Evolutionary conservation across 768 basidiomycete genomes (phyloP).

Genomic region (Cystobasidium ongulense): DNA sequence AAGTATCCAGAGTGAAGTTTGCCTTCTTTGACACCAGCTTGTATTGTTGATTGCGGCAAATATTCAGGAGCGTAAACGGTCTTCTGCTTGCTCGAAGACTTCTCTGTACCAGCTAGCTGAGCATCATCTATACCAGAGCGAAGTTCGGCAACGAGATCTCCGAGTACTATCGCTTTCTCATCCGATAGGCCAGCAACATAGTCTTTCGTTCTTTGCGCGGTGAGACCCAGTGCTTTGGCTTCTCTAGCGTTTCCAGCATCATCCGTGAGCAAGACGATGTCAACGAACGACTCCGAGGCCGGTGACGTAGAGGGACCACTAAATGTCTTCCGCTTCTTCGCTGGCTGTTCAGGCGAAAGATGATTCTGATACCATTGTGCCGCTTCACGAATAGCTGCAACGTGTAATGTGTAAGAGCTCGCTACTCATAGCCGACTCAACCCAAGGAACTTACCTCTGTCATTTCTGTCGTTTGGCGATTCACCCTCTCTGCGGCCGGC

Average conservation of each 20-base stretch:
- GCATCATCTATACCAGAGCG: not conserved
- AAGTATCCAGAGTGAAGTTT: conserved; percentile 85
- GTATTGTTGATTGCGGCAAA: conserved; percentile 59
- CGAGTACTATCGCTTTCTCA: conserved; percentile 54
- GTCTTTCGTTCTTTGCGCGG: conserved; percentile 56
- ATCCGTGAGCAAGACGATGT: conserved; percentile 74
- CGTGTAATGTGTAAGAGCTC: conserved; percentile 3
- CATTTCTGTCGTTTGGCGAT: conserved; percentile 87
- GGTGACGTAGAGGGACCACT: conserved; percentile 50
- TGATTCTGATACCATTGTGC: conserved; percentile 79
- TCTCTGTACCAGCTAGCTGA: not conserved
- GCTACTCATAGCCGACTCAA: not conserved
- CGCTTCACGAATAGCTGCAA: conserved; percentile 73
- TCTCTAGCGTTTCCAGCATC: conserved; percentile 74
- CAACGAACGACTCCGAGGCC: conserved; percentile 31
- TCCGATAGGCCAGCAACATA: conserved; percentile 68
- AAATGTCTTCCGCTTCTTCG: conserved; percentile 51
- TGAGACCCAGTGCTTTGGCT: conserved; percentile 60
- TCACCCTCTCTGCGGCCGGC: conserved; percentile 65
- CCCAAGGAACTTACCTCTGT: conserved; percentile 58
- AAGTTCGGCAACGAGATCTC: conserved; percentile 65
- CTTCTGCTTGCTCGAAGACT: not conserved
- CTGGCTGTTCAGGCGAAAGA: conserved; percentile 32
- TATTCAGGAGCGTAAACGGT: conserved; percentile 53
- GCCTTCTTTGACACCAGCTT: conserved; percentile 76